phyloP scores from a whole-genome alignment of 2,329 filamentous ascomycete species.

The Colletotrichum lentis region DNA sequence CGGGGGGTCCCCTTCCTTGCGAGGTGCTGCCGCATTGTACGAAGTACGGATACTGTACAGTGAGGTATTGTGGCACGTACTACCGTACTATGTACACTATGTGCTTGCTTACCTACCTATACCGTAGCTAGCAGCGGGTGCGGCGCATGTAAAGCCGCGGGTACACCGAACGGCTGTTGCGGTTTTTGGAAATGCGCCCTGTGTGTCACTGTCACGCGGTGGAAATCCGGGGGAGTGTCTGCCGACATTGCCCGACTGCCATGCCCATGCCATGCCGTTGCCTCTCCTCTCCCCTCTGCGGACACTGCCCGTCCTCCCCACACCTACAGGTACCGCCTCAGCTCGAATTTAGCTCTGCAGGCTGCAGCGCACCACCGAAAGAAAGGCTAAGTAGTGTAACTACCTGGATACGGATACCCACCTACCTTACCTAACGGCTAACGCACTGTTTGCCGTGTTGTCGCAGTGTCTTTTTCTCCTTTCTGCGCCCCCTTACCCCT shows the following conservation, averaged over 20 bases:
- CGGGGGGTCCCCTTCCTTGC: slow-evolving; percentile 20
- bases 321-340: slow-evolving; percentile 18
- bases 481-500: neutral
- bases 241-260: no score
- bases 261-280: slow-evolving; percentile 7
- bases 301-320: slow-evolving; percentile 32
- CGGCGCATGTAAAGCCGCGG: slow-evolving; percentile 9
- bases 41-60: no score
- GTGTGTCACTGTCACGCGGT: neutral
- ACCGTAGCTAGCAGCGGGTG: neutral
- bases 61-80: no score
- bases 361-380: neutral
- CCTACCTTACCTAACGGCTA: no score
- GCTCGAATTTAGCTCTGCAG: slow-evolving; percentile 2
- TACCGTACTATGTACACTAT: no score
- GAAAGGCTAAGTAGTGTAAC: no score
- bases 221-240: slow-evolving; percentile 16
- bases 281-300: slow-evolving; percentile 12
- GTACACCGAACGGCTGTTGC: slow-evolving; percentile 9
- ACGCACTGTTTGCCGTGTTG: no score
- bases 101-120: neutral
- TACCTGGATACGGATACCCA: no score
- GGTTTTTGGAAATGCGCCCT: neutral
- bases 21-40: no score
- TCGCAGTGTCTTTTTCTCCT: neutral